These are phyloP conservation scores for Wickerhamomyces hampshirensis DNA, from an alignment of 805 yeast genomes.

Conservation along the genomic window DNA sequence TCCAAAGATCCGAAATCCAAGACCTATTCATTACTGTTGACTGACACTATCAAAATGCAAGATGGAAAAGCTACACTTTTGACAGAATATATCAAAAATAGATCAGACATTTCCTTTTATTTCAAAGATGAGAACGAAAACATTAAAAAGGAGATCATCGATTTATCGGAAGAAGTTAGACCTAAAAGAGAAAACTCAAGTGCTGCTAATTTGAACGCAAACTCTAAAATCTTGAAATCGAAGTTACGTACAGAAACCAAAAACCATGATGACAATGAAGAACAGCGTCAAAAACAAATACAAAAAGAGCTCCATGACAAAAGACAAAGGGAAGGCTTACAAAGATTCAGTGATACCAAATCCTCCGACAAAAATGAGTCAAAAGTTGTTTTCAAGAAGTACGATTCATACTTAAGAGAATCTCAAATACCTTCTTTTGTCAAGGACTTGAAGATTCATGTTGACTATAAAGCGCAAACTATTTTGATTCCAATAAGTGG, in stretches of 20 bases:
- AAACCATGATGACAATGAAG: conserved; percentile 70
- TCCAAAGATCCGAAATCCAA: conserved; percentile 46
- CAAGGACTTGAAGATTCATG: conserved; percentile 78
- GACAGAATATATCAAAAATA: conserved; percentile 68
- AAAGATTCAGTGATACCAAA: conserved; percentile 75
- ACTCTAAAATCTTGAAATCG: conserved; percentile 68
- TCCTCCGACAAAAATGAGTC: conserved; percentile 56
- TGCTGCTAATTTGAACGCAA: conserved; percentile 26
- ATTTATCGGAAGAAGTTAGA: conserved; percentile 33
- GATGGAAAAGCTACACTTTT: conserved; percentile 53
- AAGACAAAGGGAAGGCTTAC: conserved; percentile 81
- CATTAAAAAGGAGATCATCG: conserved; percentile 33
- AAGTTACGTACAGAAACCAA: conserved; percentile 75
- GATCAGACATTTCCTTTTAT: conserved; percentile 76
- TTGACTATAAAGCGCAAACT: conserved; percentile 84
- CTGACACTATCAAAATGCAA: conserved; percentile 76
- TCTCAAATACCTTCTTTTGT: conserved; percentile 84
- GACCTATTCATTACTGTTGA: conserved; percentile 63
- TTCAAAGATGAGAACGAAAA: conserved; percentile 64
- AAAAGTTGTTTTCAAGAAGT: conserved; percentile 78
- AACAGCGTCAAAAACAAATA: conserved; percentile 73
- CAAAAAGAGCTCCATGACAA: conserved; percentile 81
- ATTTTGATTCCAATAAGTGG: conserved; percentile 89
- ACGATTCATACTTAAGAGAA: conserved; percentile 92
- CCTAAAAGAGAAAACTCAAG: conserved; percentile 25